Base-by-base conservation (phyloP, 2,329 filamentous ascomycete species). In the Colletotrichum lindemuthianum region DNA sequence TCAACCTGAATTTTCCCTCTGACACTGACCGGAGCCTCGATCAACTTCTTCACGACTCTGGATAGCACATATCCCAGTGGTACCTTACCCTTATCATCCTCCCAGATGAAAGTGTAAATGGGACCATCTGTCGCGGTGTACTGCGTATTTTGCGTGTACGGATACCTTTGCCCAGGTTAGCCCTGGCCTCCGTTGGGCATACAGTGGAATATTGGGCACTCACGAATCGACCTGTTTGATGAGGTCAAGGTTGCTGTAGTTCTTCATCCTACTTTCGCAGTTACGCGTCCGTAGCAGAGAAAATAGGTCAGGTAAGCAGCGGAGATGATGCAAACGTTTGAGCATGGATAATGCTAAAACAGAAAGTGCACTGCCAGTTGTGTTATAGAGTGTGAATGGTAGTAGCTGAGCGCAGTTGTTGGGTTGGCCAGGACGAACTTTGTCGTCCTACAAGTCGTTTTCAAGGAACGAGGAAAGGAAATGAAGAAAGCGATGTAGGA, bases 31-130 rank as follows among this genome's bases (percentile, higher is more conserved):
- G 86, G 86, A 1, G 85, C 79, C 34, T 77, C 74, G 24, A 75
- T 68, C 24, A 90, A 79, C 59, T 78, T 78, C 10, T 79, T 73
- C 54, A 88, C 74, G 32, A 89, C 84, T 6, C 75, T 71, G 24
- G 80, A 77, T n/a, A 81, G 77, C 69, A 90, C 76, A 70, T 86
- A 88, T 48, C 90, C 90, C 34, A 94, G 85, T 2, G 86, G 84
- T 11, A 85, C 85, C 1, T 83, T 85, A 15, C 90, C 91, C 7
- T 90, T 78, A 12, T 82, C 83, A 63, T 90, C 85, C 65, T 87
- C 79, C 80, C 86, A 89, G 9, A 88, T 78, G 11, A 90, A 79
- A 13, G 92, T 88, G 73, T 89, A 92, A 67, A 97, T 84, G 33
- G 81, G 82, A 71, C 88, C 85, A 63, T 87, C 77, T 66, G 86